A percentile compares a stretch with the other conserved stretches of the same genome.
Conservation (phyloP, 1,139 yeast genomes). For the Sugiyamaella paludigena region DNA sequence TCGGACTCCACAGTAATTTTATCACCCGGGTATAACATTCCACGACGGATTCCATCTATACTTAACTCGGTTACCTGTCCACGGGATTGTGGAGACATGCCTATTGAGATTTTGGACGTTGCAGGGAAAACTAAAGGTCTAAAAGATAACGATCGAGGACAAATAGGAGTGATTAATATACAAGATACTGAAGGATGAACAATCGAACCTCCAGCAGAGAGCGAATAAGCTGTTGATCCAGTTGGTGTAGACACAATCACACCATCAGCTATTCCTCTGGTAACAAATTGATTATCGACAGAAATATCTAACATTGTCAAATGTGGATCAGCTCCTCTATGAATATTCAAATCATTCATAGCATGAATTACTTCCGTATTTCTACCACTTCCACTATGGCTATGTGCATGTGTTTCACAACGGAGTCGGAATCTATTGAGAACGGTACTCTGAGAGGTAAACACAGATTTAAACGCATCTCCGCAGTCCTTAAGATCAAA, state of each 20-base stretch:
- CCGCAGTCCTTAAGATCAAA: conserved; percentile 63
- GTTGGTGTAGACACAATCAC: conserved; percentile 85
- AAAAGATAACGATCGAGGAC: conserved; percentile 89
- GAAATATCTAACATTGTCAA: conserved; percentile 76
- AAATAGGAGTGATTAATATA: conserved; percentile 79
- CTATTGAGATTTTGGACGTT: conserved; percentile 63
- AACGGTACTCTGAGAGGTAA: conserved; percentile 65
- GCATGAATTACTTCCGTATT: conserved; percentile 49
- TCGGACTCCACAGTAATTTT: conserved; percentile 58
- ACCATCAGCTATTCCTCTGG: conserved; percentile 92
- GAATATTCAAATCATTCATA: conserved; percentile 86
- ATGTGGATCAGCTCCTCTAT: conserved; percentile 86
- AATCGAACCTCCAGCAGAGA: conserved; percentile 88
- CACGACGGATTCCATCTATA: conserved; percentile 79
- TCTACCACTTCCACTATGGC: neutral
- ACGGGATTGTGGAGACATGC: conserved; percentile 44
- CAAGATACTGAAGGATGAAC: conserved; percentile 87
- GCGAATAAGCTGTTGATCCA: conserved; percentile 91
- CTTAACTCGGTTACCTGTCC: conserved; percentile 46
- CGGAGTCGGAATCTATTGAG: conserved; percentile 73
- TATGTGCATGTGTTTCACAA: conserved; percentile 48
- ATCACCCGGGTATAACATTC: conserved; percentile 69
- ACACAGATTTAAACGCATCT: conserved; percentile 63
- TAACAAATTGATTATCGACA: conserved; percentile 76
- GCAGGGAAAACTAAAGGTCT: conserved; percentile 82